Evolutionary conservation across 2,329 filamentous ascomycete species (phyloP).

Genomic region (Fusarium temperatum): DNA sequence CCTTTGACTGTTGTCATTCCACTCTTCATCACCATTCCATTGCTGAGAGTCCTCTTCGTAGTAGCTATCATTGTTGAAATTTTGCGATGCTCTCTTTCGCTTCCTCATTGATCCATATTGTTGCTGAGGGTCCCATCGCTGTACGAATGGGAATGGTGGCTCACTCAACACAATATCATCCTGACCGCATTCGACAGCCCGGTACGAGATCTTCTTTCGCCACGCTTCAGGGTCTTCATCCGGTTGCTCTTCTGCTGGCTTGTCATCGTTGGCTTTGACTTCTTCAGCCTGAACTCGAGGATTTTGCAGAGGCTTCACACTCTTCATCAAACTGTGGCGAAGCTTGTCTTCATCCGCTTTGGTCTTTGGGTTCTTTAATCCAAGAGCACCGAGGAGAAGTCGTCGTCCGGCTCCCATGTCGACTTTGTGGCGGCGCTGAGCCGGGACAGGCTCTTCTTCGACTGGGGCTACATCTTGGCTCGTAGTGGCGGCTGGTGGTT

Average conservation of each 20-base stretch:
- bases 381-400: constrained; percentile 77
- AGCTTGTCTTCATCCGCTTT: constrained; percentile 74
- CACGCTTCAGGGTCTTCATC: constrained; percentile 69
- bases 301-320: constrained; percentile 55
- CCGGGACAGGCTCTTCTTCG: constrained; percentile 14
- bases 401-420: constrained; percentile 70
- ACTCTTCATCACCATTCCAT: constrained; percentile 42
- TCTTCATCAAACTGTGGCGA: constrained; percentile 66
- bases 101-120: constrained; percentile 55
- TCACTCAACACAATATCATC: constrained; percentile 73
- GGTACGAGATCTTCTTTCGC: constrained; percentile 77
- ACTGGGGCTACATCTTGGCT: not conserved
- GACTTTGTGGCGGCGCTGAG: constrained; percentile 38
- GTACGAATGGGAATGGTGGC: constrained; percentile 89
- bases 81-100: constrained; percentile 58
- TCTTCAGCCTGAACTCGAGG: constrained; percentile 43
- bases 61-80: constrained; percentile 42
- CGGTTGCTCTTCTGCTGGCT: constrained; percentile 12
- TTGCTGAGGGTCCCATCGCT: constrained; percentile 87
- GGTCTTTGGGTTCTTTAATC: constrained; percentile 72
- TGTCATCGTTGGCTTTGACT: constrained; percentile 4
- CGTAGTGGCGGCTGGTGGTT: not conserved
- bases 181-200: constrained; percentile 86
- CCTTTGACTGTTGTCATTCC: constrained; percentile 49
- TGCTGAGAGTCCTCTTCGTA: constrained; percentile 41